Evolutionary conservation across 345 rosid species (phyloP).

Genomic region (Litchi chinensis): DNA sequence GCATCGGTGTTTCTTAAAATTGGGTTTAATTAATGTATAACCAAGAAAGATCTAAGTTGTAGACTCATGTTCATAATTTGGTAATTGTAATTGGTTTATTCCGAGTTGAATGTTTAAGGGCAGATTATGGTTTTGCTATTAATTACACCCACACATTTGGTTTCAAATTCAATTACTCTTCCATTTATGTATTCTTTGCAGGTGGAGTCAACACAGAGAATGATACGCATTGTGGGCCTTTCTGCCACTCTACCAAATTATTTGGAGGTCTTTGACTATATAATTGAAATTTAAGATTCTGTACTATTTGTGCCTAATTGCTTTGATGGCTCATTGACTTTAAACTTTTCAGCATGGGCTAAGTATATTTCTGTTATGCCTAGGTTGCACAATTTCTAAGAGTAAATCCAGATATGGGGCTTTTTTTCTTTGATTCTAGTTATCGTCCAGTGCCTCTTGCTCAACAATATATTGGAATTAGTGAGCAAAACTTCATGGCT

Average conservation of each 20-base stretch:
- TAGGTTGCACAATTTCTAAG: constrained; percentile 98
- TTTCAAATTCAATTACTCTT: constrained; percentile 16
- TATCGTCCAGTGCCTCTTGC: constrained; percentile 99
- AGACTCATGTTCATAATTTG: neutral
- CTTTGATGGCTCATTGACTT: constrained; percentile 5
- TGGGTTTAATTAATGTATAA: neutral
- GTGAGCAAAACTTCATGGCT: constrained; percentile 85
- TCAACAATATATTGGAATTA: constrained; percentile 95
- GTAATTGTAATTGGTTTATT: neutral
- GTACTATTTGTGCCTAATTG: neutral
- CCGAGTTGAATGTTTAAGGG: neutral
- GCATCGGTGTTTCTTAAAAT: neutral
- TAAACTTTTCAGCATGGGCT: constrained; percentile 1
- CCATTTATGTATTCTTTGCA: constrained; percentile 30
- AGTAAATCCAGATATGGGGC: constrained; percentile 89
- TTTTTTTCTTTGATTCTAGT: constrained; percentile 95
- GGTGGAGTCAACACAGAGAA: constrained; percentile 98
- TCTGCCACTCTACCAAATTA: constrained; percentile 97
- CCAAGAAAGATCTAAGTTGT: neutral
- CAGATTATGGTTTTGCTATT: neutral
- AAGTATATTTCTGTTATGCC: constrained; percentile 16
- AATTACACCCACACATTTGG: neutral
- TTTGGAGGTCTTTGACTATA: constrained; percentile 58
- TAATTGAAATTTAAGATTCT: constrained; percentile 17
- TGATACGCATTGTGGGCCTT: constrained; percentile 98